These are phyloP conservation scores for Colletotrichum sp. DNA, from an alignment of 2,329 filamentous ascomycete genomes.

Conservation along the genomic window DNA sequence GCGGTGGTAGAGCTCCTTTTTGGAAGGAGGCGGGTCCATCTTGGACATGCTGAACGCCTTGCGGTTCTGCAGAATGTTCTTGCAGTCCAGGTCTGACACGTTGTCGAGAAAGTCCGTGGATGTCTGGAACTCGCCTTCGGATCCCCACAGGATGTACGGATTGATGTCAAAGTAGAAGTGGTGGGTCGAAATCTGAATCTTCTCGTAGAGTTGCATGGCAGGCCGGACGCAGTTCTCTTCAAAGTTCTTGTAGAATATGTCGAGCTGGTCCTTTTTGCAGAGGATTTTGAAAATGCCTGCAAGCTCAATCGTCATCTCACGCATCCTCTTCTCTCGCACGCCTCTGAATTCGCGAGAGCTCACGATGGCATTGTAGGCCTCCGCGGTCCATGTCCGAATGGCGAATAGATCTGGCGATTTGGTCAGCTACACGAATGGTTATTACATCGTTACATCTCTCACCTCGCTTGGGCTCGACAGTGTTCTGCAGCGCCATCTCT, in stretches of 20 bases:
- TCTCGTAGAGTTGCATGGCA: conserved; percentile 42
- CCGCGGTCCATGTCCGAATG: conserved; percentile 40
- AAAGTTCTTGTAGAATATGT: conserved; percentile 26
- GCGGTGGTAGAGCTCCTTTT: conserved; percentile 33
- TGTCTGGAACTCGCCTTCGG: conserved; percentile 25
- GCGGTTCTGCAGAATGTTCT: conserved; percentile 40
- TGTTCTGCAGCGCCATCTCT: conserved; percentile 36
- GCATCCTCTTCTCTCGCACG: conserved; percentile 26
- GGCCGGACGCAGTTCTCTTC: conserved; percentile 35
- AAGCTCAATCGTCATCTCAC: conserved; percentile 32
- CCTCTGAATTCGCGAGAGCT: conserved; percentile 32
- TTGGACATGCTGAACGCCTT: conserved; percentile 37
- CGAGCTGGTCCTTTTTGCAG: conserved; percentile 27
- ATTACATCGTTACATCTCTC: neutral
- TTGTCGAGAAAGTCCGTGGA: conserved; percentile 35
- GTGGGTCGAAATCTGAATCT: conserved; percentile 40
- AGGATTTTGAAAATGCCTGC: conserved; percentile 31
- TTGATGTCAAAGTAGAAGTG: conserved; percentile 41
- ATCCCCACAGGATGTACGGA: conserved; percentile 30
- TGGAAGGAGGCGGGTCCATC: conserved; percentile 33
- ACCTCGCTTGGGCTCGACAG: conserved; percentile 43
- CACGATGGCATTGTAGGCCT: conserved; percentile 40
- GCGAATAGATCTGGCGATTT: conserved; percentile 36
- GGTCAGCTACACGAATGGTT: neutral
- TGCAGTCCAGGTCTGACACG: conserved; percentile 36